Base-by-base conservation (phyloP, 2,329 filamentous ascomycete genomes). In the Dichotomopilus funicola region DNA sequence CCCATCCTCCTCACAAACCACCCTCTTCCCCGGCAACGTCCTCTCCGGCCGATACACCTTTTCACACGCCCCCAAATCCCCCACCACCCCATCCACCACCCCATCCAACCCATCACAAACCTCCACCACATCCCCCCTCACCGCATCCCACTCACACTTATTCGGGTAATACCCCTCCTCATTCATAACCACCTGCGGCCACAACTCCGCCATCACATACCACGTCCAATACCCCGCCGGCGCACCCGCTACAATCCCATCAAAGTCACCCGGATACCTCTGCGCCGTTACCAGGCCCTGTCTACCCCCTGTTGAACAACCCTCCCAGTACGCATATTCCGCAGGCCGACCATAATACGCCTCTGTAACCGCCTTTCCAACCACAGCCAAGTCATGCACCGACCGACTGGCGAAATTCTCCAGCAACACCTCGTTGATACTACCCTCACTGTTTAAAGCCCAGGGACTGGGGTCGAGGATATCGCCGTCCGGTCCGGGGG, bases 271-370 rank as follows among this genome's bases (percentile, higher is more conserved):
- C 0, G 78, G 78, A 58, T 74, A 79, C n/a, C 71, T 63, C 60
- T 80, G 72, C 4, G 76, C 72, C 35, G 75, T 70, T 54, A 75
- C 75, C 33, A 78, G 66, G 4, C 77, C 78, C 66, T 81, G 77
- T 1, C 78, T 68, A 2, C 79, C 78, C 38, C 79, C 79, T 0
- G 77, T 80, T 3, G 75, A 79, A 63, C 78, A 81, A 33, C 78
- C 78, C 9, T 70, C 66, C 59, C 74, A 79, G 63, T 80, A 80
- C 19, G 69, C 74, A 61, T 75, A 75, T 0, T 66, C 62, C 6
- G 70, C 67, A 1, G 40, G 44, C 4, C 31, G 34, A 11, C 67
- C 62, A 59, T 80, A 80, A 65, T 74, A 80, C 7, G 67, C 64
- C 27, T 72, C 59, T 5, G 71, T 70, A n/a, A 80, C 60, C 31